Conservation (phyloP, 768 basidiomycete species). For the Mycena haematopus region DNA sequence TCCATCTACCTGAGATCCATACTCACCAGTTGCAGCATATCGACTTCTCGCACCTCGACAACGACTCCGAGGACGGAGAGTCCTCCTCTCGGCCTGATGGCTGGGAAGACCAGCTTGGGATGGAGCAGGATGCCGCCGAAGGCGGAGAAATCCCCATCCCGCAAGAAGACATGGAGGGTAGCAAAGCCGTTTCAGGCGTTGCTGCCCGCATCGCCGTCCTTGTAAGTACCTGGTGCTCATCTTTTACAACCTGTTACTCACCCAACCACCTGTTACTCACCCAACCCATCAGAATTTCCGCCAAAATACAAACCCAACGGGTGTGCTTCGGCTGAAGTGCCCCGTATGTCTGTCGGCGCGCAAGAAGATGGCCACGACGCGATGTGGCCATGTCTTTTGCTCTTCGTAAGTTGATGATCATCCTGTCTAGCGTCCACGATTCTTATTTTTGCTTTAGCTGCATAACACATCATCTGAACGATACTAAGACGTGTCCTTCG, state of each 20-base stretch:
- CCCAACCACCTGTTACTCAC: too few relatives aligned
- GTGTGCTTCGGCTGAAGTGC: constrained; percentile 32
- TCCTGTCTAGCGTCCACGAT: background rate
- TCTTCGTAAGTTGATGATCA: constrained; percentile 33
- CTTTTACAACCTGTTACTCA: background rate
- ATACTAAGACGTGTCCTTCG: constrained; percentile 19
- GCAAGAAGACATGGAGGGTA: constrained; percentile 4
- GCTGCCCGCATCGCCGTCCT: background rate
- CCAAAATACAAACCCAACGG: constrained; percentile 7
- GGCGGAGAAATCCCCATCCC: constrained; percentile 31
- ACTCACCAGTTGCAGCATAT: constrained; percentile 29
- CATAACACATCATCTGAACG: constrained; percentile 18
- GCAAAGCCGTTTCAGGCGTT: background rate
- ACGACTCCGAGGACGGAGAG: constrained; percentile 33
- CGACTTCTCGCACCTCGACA: constrained; percentile 38
- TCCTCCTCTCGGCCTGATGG: constrained; percentile 31
- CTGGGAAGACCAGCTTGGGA: constrained; percentile 41
- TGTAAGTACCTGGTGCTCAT: too few relatives aligned
- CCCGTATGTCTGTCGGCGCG: constrained; percentile 38
- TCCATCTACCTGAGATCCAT: background rate
- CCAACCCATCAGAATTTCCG: constrained; percentile 1
- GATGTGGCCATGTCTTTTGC: constrained; percentile 43
- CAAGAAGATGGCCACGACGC: constrained; percentile 34
- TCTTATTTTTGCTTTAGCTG: constrained; percentile 10
- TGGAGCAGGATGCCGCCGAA: constrained; percentile 30